Evolutionary conservation across 2,329 filamentous ascomycete genomes (phyloP).

Genomic region (Trichoderma sp.): DNA sequence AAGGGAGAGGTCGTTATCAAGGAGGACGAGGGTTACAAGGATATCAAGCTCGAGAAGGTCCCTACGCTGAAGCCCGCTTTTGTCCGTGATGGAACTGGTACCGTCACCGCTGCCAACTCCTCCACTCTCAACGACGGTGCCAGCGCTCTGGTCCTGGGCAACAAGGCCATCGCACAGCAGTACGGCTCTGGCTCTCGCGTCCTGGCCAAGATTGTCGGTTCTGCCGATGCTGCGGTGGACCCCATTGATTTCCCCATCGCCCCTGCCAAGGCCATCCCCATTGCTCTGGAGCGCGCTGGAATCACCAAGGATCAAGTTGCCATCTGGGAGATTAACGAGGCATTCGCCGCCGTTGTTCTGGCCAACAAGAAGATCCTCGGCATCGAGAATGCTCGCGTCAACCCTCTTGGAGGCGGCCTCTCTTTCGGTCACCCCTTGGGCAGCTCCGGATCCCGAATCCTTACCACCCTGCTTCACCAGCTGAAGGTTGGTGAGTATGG

Average conservation of each 20-base stretch:
- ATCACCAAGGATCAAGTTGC: conserved; percentile 91
- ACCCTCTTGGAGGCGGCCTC: conserved; percentile 88
- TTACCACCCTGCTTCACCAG: conserved; percentile 89
- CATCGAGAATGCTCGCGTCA: conserved; percentile 77
- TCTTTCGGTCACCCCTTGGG: conserved; percentile 89
- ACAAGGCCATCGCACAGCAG: conserved; percentile 76
- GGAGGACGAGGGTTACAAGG: conserved; percentile 87
- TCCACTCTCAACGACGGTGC: conserved; percentile 95
- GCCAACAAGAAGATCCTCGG: conserved; percentile 92
- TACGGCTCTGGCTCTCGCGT: conserved; percentile 79
- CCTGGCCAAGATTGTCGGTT: conserved; percentile 82
- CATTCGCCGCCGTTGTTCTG: conserved; percentile 93
- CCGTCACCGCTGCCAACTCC: conserved; percentile 92
- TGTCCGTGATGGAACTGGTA: conserved; percentile 79
- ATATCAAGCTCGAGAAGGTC: conserved; percentile 85
- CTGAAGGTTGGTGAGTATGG: conserved; percentile 91
- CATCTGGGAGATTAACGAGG: conserved; percentile 98
- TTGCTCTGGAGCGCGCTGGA: conserved; percentile 85
- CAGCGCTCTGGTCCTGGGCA: conserved; percentile 84
- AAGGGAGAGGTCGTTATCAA: conserved; percentile 82
- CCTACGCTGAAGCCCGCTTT: conserved; percentile 89
- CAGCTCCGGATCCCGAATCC: conserved; percentile 88
- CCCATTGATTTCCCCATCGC: conserved; percentile 94
- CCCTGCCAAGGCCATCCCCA: conserved; percentile 87
- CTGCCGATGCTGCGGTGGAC: conserved; percentile 88